phyloP scores from a whole-genome alignment of 805 yeast genomes.

The Candida mattraensis region DNA sequence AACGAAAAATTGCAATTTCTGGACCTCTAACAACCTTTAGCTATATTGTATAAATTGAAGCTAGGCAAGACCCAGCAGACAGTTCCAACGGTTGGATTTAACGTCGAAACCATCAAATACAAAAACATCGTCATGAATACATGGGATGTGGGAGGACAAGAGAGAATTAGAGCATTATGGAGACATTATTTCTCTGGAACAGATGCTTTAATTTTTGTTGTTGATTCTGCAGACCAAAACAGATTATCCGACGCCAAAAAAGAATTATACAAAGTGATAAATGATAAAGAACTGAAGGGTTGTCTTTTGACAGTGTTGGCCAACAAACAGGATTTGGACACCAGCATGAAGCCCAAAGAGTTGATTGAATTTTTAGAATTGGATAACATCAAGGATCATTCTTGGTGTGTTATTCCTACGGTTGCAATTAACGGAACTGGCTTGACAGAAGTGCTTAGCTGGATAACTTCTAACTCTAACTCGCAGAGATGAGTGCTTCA shows the following conservation, averaged over 20 bases:
- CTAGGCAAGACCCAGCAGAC: conserved; percentile 74
- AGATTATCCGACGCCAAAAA: conserved; percentile 76
- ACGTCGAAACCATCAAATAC: conserved; percentile 63
- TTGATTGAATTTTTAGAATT: conserved; percentile 71
- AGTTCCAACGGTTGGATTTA: conserved; percentile 93
- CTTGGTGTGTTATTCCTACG: conserved; percentile 91
- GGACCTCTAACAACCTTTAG: conserved; percentile 23
- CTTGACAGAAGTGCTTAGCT: conserved; percentile 79
- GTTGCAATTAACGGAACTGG: conserved; percentile 91
- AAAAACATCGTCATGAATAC: conserved; percentile 51
- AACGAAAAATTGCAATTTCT: background rate
- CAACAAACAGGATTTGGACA: conserved; percentile 78
- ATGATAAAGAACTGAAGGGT: conserved; percentile 80
- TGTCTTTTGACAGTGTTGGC: conserved; percentile 84
- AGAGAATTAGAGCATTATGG: conserved; percentile 89
- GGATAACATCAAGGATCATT: conserved; percentile 58
- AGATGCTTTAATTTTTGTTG: conserved; percentile 86
- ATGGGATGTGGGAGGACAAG: conserved; percentile 96
- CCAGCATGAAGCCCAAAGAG: conserved; percentile 75
- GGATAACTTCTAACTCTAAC: conserved; percentile 77
- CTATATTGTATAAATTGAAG: conserved; percentile 81
- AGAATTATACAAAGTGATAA: conserved; percentile 74
- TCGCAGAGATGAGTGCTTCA: conserved; percentile 11
- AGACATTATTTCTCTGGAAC: conserved; percentile 94
- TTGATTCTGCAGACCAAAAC: conserved; percentile 73